These are phyloP conservation scores for Bipolaris cookei DNA, from an alignment of 2,329 filamentous ascomycete species.

Conservation along the genomic window DNA sequence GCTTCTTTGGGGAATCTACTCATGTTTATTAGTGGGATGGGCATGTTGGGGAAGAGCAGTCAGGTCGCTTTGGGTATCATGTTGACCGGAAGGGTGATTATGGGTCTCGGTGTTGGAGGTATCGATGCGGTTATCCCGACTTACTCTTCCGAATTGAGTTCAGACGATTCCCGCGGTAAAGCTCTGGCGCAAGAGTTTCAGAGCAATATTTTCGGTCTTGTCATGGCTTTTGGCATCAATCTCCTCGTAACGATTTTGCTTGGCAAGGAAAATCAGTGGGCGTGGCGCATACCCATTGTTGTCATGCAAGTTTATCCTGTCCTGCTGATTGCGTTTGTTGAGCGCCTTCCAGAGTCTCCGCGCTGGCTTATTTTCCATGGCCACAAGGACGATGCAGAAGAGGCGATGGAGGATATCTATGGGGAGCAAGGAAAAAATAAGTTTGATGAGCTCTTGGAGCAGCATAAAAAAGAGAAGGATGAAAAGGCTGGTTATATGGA, in stretches of 20 bases:
- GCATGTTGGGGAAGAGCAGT: slow-evolving; percentile 39
- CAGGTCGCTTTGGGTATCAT: slow-evolving; percentile 55
- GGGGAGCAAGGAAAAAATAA: slow-evolving; percentile 58
- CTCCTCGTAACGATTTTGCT: slow-evolving; percentile 60
- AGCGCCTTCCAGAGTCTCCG: slow-evolving; percentile 63
- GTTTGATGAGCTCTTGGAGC: slow-evolving; percentile 58
- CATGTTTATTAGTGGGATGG: slow-evolving; percentile 65
- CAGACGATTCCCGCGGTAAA: slow-evolving; percentile 63
- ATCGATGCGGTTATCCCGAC: slow-evolving; percentile 67
- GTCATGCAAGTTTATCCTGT: slow-evolving; percentile 66
- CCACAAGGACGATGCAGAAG: slow-evolving; percentile 58
- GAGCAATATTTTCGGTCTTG: slow-evolving; percentile 67
- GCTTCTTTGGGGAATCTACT: slow-evolving; percentile 64
- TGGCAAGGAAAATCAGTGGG: slow-evolving; percentile 65
- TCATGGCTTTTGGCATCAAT: slow-evolving; percentile 67
- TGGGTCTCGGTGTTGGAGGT: slow-evolving; percentile 65
- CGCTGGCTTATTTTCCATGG: slow-evolving; percentile 63
- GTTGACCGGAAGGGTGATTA: slow-evolving; percentile 59
- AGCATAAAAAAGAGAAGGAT: slow-evolving; percentile 58
- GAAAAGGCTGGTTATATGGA: slow-evolving; percentile 60
- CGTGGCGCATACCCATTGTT: slow-evolving; percentile 67
- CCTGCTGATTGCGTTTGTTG: slow-evolving; percentile 60
- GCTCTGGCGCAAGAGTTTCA: slow-evolving; percentile 69
- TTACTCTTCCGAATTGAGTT: slow-evolving; percentile 63
- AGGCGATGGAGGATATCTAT: slow-evolving; percentile 57